Evolutionary conservation across 306 rosid species (phyloP).

Genomic region (Quercus variabilis): DNA sequence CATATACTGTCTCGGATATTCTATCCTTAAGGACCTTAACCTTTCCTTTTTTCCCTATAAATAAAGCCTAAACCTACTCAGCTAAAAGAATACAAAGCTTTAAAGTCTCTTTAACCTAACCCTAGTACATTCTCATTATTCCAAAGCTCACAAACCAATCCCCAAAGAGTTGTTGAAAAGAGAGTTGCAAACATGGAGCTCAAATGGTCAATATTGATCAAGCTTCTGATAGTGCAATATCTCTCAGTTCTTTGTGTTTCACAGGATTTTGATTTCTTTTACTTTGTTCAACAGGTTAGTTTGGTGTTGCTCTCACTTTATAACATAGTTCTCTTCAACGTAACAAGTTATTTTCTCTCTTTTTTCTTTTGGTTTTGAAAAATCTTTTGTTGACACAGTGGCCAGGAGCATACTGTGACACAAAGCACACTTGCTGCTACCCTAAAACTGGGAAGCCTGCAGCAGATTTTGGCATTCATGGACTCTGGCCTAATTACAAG

Average conservation of each 20-base stretch:
- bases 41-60: conserved; percentile 24
- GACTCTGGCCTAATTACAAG: conserved; percentile 70
- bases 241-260: conserved; percentile 46
- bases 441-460: conserved; percentile 72
- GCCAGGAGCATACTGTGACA: conserved; percentile 85
- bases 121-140: background rate
- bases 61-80: conserved; percentile 8
- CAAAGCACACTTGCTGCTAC: conserved; percentile 59
- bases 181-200: conserved; percentile 31
- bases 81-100: too few relatives aligned
- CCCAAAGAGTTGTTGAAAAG: background rate
- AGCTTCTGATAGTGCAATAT: conserved; percentile 44
- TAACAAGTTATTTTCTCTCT: background rate
- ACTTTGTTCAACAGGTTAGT: conserved; percentile 77
- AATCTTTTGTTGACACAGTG: conserved; percentile 33
- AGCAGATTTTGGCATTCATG: conserved; percentile 68
- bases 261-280: conserved; percentile 72
- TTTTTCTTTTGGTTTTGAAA: background rate
- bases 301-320: background rate
- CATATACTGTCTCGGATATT: conserved; percentile 31
- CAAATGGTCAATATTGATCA: conserved; percentile 22
- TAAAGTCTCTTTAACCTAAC: background rate
- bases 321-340: background rate
- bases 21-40: conserved; percentile 2
- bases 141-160: conserved; percentile 2